Percentiles rank a stretch among this genome's conserved stretches.
phyloP scores from a whole-genome alignment of 1,139 yeast species.

The Geotrichum macrosporum region DNA sequence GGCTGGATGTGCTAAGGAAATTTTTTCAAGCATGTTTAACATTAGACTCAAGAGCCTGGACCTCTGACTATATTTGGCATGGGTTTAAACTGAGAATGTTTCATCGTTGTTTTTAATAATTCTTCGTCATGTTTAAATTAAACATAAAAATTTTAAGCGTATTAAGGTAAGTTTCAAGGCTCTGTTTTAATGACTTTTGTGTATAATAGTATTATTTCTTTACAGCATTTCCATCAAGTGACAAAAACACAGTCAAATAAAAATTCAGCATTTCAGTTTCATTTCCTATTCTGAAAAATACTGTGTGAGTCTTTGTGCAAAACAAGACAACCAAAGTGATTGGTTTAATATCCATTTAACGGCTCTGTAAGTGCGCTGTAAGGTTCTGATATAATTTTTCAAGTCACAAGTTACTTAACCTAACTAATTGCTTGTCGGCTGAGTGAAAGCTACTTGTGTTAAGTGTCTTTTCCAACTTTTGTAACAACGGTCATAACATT shows the following conservation, averaged over 20 bases:
- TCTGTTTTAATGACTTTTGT: constrained; percentile 11
- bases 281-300: background rate
- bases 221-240: constrained; percentile 9
- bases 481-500: too few relatives aligned
- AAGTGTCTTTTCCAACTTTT: too few relatives aligned
- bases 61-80: too few relatives aligned
- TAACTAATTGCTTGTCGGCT: too few relatives aligned
- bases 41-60: too few relatives aligned
- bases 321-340: constrained; percentile 8
- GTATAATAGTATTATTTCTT: constrained; percentile 10
- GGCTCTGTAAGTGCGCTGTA: constrained; percentile 5
- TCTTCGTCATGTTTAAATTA: too few relatives aligned
- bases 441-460: too few relatives aligned
- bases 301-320: constrained; percentile 10
- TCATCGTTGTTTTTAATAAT: too few relatives aligned
- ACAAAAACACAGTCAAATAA: constrained; percentile 10
- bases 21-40: too few relatives aligned
- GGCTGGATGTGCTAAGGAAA: too few relatives aligned
- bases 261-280: constrained; percentile 5
- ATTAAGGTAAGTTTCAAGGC: constrained; percentile 11
- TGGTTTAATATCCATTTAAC: constrained; percentile 9
- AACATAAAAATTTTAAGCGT: constrained; percentile 5
- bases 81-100: too few relatives aligned
- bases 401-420: too few relatives aligned
- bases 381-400: background rate